Evolutionary conservation across 345 rosid species (phyloP), one percentile per base, ranked within the genome.

Genomic region (Populus euphratica): DNA sequence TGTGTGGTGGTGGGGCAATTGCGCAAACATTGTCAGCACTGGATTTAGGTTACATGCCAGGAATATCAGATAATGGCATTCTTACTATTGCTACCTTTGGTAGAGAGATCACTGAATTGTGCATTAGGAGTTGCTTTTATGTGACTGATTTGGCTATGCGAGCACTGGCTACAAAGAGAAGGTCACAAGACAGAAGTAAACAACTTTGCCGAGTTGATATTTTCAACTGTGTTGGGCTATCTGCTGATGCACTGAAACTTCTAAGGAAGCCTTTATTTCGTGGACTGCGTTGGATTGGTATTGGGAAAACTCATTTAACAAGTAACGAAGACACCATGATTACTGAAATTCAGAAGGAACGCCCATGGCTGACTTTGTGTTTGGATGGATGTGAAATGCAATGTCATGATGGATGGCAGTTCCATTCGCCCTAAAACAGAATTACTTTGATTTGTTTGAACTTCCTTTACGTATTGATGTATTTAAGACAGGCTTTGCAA

Each of bases 311-410:
- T 23, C 52, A 43, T n/a, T 38, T 68, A 17, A 33, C 50, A 17
- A 64, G 69, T 35, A 21, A 33, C 29, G 39, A 62, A 11, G 52
- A 49, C 43, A 47, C 50, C 16, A 79, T 78, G 6, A 79, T 83
- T 12, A 49, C 71, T 18, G 78, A 73, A 43, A 77, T 87, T 31
- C 69, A 73, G 3, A 38, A 63, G 67, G 84, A 86, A 59, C 81
- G 91, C 20, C 91, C 91, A 39, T 90, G 90, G 92, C 79, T 91
- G 69, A 88, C 92, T 1, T 3, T 91, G 65, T 90, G 96, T 63
- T 76, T 80, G 18, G 87, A 82, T 77, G 92, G 94, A 64, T 91
- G 96, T 73, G 94, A 90, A 84, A 86, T 90, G 79, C 91, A 92
- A 79, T 92, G 90, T 79, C 83, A 73, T 76, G 91, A 87, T 81